Evolutionary conservation across 345 rosid species (phyloP), one percentile per base, ranked within the genome.

Genomic region (Hibiscus syriacus): DNA sequence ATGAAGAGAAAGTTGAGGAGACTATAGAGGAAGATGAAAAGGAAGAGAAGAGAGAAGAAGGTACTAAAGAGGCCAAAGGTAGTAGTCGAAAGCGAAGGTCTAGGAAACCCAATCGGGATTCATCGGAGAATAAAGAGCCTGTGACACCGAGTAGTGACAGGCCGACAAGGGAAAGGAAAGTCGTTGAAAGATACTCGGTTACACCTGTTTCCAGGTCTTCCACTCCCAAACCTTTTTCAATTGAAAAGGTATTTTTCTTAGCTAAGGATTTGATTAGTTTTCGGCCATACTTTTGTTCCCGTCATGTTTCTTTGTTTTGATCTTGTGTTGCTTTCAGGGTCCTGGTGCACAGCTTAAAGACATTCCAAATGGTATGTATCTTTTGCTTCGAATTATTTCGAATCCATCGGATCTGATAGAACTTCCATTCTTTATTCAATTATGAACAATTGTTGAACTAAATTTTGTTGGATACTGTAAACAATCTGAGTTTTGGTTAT

Each of bases 121-220:
- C 76, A 2, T 16, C 74, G 59, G 77, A 76, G 71, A 71, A 77
- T 67, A 78, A 68, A 49, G 84, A 80, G 58, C 70, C 81, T 20
- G 81, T 78, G 53, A 84, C 87, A 17, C 88, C 90, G 8, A 50
- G 76, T 41, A 89, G 85, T 61, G 90, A 89, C 5, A 79, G 97
- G 70, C 97, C 99, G 9, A 76, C 89, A 6, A 84, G 99, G 71
- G 97, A 94, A 84, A 82, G 97, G 80, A 94, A 85, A 78, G 64
- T 81, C 17, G 99, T 94, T 23, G 97, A 94, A 70, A 89, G 97
- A 67, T 94, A 84, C 82, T 87, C 99, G 9, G 75, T 73, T n/a
- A 78, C 99, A 1, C 77, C 87, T 63, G 77, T 82, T 67, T 70
- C 77, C 19, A 81, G 90, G 60, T 68, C 92, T 25, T 77, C 86